These are phyloP conservation scores for Grosmannia huntii DNA, from an alignment of 2,329 filamentous ascomycete species.

Conservation along the genomic window DNA sequence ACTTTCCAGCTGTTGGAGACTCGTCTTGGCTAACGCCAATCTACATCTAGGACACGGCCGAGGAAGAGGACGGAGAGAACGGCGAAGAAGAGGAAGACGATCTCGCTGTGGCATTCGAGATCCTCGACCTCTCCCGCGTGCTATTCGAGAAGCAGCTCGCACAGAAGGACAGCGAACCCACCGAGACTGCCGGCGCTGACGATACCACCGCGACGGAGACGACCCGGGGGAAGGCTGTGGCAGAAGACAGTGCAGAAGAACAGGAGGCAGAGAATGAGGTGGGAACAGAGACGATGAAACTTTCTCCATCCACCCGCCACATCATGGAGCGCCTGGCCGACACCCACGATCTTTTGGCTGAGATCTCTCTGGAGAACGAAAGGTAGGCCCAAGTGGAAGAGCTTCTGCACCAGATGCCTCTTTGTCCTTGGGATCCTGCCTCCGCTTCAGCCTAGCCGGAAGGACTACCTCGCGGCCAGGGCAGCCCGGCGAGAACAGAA, in stretches of 20 bases:
- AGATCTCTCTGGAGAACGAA: conserved; percentile 96
- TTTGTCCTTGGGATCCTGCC: not conserved
- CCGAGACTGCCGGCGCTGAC: not conserved
- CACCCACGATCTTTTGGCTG: conserved; percentile 84
- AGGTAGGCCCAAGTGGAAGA: conserved; percentile 30
- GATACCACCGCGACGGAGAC: conserved; percentile 17
- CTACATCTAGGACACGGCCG: not conserved
- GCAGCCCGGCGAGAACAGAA: not conserved
- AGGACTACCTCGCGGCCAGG: not conserved
- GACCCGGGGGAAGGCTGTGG: conserved; percentile 20
- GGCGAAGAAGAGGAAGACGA: conserved; percentile 57
- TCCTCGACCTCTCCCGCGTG: conserved; percentile 67
- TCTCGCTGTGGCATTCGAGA: conserved; percentile 66
- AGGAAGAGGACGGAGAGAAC: conserved; percentile 21
- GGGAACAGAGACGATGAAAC: conserved; percentile 6
- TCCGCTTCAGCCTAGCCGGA: not conserved
- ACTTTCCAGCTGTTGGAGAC: not conserved
- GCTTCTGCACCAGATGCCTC: not conserved
- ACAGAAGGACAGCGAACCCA: conserved; percentile 25
- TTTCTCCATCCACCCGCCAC: conserved; percentile 33
- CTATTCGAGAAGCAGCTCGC: conserved; percentile 46
- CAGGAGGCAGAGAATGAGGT: conserved; percentile 25
- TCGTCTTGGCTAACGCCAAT: not conserved
- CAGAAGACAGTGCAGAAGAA: conserved; percentile 12
- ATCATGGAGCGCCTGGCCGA: conserved; percentile 82